Base-by-base conservation (phyloP, 1,284 basidiomycete genomes). In the Ceraceosorus guamensis region DNA sequence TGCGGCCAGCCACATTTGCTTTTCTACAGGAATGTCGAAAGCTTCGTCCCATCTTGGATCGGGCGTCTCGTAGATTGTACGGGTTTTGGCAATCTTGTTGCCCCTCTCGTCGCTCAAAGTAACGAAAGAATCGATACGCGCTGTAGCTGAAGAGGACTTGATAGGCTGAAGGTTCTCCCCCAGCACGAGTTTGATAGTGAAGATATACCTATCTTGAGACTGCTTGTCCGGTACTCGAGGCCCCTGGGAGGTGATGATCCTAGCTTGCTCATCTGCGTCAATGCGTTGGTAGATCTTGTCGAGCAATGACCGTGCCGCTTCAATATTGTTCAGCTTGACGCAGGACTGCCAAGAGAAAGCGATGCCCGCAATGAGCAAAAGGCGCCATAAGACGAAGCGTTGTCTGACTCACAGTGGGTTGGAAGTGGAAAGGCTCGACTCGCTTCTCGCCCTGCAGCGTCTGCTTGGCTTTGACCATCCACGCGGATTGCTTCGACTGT, bases 301-400 rank as follows among this genome's bases (percentile, higher is more conserved):
- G 54, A 99, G 81, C 53, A 95, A 81, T 57, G 85, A 84, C 10
- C 92, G 84, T 0, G 92, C 91, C 2, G 89, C 87, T 68, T 95
- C 91, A 62, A 98, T 87, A 75, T 98, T 97, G 80, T 99, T 98
- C 48, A 98, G 82, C 79, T 96, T 97, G 70, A 98, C 89, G 71
- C 93, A 97, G 0, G 90, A 91, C 13, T 41, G 37, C 52, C 31
- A n/a, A 8, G 37, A n/a, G 41, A 35, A 13, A 34, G 41, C 5
- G 34, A 33, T 30, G 30, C 4, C 41, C 11, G 24, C n/a, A 6
- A 39, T 33, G 31, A 8, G 46, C 45, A 18, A 33, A n/a, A n/a
- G n/a, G n/a, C n/a, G n/a, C n/a, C n/a, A n/a, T n/a, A n/a, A n/a
- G n/a, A n/a, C n/a, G 51, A 6, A 6, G 3, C 31, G 50, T 4